Evolutionary conservation across 2,329 filamentous ascomycete species (phyloP), one percentile per base, ranked within the genome.

Genomic region (Plenodomus lindquistii): DNA sequence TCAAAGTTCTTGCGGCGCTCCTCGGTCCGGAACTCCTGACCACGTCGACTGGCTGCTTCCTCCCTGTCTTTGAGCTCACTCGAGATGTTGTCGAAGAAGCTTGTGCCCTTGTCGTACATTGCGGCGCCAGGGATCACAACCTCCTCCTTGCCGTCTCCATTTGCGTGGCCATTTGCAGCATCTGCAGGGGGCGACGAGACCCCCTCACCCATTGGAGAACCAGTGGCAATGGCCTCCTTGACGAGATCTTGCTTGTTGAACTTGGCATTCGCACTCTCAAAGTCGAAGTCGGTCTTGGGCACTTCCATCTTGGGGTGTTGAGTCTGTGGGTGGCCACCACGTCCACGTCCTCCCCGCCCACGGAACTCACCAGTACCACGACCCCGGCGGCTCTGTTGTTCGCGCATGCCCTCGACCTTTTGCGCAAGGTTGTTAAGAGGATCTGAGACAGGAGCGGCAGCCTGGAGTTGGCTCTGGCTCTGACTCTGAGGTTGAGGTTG

Each of bases 71-170:
- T 95, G 54, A 89, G 83, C 70, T 99, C 94, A 59, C 90, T 96
- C 1, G 91, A 96, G 57, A 99, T 97, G 73, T 99, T 97, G 75
- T 99, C 94, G 68, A 99, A 99, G 80, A 99, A 99, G 1, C 91
- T 96, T 3, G 78, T 85, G 4, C 86, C 81, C 75, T 91, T 96
- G 78, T 97, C 93, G 76, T 99, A 99, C 0, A 84, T 81, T 22
- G 74, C 70, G 17, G 71, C 65, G 17, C 52, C 41, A 8, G 73
- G 66, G 6, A 78, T 79, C 11, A 77, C 75, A 13, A 79, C 73
- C 1, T 79, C 73, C 1, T 79, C 72, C 31, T 79, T 63, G 16
- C 73, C 71, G n/a, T 44, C 61, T 3, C 67, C 67, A 24, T 74
- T 67, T 18, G 65, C 52, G 19, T 69, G 56, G 11, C 69, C 72